phyloP scores from a whole-genome alignment of 306 rosid genomes.

The Medicago truncatula region DNA sequence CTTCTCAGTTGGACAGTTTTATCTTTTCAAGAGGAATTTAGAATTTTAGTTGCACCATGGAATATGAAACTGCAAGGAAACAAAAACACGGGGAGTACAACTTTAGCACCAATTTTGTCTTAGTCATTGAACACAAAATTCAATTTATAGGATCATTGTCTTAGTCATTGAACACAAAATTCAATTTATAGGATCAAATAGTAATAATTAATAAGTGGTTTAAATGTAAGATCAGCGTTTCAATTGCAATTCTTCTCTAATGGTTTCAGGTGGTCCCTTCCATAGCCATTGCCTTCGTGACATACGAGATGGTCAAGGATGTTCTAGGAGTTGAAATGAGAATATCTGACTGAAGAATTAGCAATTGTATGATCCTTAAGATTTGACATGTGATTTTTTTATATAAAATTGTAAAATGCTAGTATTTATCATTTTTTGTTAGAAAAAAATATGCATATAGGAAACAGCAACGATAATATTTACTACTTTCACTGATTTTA shows the following conservation, averaged over 20 bases:
- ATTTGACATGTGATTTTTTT: background rate
- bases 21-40: background rate
- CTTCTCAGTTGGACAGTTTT: background rate
- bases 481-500: constrained; percentile 5
- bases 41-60: background rate
- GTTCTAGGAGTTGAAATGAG: constrained; percentile 71
- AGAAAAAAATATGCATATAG: background rate
- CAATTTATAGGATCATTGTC: constrained; percentile 7
- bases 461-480: background rate
- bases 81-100: background rate
- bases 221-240: background rate
- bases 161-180: background rate
- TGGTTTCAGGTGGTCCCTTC: constrained; percentile 75
- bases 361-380: constrained; percentile 5
- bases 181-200: constrained; percentile 10
- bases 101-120: background rate
- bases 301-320: constrained; percentile 69
- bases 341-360: constrained; percentile 61
- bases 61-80: background rate
- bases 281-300: constrained; percentile 73
- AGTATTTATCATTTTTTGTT: background rate
- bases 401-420: constrained; percentile 5
- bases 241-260: background rate
- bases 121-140: background rate
- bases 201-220: background rate